Percentiles rank a stretch among this genome's conserved stretches.
These are phyloP conservation scores for Didymella sp. DNA, from an alignment of 2,329 filamentous ascomycete genomes.

Conservation along the genomic window DNA sequence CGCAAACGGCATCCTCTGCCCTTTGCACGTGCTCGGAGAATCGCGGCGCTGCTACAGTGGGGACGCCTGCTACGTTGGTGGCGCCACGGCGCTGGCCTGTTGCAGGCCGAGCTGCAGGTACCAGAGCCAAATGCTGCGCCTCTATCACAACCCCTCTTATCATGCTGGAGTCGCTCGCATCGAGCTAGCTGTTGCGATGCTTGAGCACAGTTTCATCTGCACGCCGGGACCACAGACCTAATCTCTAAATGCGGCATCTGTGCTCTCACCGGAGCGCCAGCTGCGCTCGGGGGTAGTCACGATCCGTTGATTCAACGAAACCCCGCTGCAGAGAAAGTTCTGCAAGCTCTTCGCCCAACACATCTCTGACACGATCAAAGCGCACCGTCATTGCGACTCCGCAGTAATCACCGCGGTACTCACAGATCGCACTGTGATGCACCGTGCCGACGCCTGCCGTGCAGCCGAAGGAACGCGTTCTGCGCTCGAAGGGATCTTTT, in stretches of 20 bases:
- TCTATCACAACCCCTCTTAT: slow-evolving; percentile 19
- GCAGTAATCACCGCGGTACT: slow-evolving; percentile 11
- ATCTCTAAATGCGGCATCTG: slow-evolving; percentile 9
- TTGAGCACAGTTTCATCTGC: slow-evolving; percentile 6
- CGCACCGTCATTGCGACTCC: slow-evolving; percentile 13
- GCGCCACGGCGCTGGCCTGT: slow-evolving; percentile 23
- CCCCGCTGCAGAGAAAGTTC: slow-evolving; percentile 25
- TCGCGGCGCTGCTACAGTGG: slow-evolving; percentile 17
- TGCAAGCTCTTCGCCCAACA: slow-evolving; percentile 22
- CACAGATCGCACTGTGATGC: slow-evolving; percentile 8
- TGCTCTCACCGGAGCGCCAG: slow-evolving; percentile 17
- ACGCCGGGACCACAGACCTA: slow-evolving; percentile 11
- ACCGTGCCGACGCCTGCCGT: slow-evolving; percentile 23
- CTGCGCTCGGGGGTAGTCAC: slow-evolving; percentile 10
- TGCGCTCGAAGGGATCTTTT: slow-evolving; percentile 21
- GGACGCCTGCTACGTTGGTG: slow-evolving; percentile 27
- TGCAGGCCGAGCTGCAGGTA: slow-evolving; percentile 23
- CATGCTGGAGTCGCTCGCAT: slow-evolving; percentile 5
- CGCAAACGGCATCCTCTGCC: slow-evolving; percentile 24
- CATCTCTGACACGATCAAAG: slow-evolving; percentile 17
- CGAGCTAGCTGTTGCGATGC: slow-evolving; percentile 5
- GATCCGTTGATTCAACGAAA: slow-evolving; percentile 20
- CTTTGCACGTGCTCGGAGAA: slow-evolving; percentile 23
- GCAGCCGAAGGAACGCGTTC: slow-evolving; percentile 14
- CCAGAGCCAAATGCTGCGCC: slow-evolving; percentile 16